Percentiles rank a stretch among this genome's conserved stretches.
Evolutionary conservation across 192 early-diverging fungal species (phyloP).

Genomic region (Thamnidium elegans): DNA sequence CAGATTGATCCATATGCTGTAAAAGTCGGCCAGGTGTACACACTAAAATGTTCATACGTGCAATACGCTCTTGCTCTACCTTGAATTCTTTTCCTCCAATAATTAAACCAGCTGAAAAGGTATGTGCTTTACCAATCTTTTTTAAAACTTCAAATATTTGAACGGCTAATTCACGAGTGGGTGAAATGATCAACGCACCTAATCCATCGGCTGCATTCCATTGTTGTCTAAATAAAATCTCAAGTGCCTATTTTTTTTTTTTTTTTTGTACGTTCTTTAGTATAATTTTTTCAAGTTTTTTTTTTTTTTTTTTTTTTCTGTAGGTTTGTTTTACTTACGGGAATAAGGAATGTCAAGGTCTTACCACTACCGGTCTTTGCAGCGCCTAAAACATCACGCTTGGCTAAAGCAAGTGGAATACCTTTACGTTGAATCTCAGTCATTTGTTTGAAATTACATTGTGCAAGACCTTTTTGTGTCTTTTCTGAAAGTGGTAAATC

Average conservation of each 20-base stretch:
- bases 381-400: constrained; percentile 77
- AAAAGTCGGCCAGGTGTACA: constrained; percentile 79
- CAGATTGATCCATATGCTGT: constrained; percentile 91
- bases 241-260: constrained; percentile 64
- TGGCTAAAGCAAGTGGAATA: constrained; percentile 63
- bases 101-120: constrained; percentile 89
- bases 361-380: constrained; percentile 88
- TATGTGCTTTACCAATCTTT: constrained; percentile 68
- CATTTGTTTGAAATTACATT: constrained; percentile 86
- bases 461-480: constrained; percentile 69
- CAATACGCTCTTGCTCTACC: constrained; percentile 69
- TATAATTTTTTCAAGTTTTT: not conserved
- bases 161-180: constrained; percentile 81
- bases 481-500: constrained; percentile 51
- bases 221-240: constrained; percentile 74
- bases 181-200: constrained; percentile 79
- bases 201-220: constrained; percentile 84
- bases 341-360: constrained; percentile 77
- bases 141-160: constrained; percentile 91
- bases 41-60: constrained; percentile 80
- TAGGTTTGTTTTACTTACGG: constrained; percentile 54
- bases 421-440: constrained; percentile 91
- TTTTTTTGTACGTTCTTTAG: not conserved
- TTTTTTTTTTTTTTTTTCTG: not conserved
- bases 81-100: constrained; percentile 93